Percentiles rank a stretch among this genome's conserved stretches.
phyloP scores from a whole-genome alignment of 352 stramenopile genomes.

The Globisporangium spinosum region DNA sequence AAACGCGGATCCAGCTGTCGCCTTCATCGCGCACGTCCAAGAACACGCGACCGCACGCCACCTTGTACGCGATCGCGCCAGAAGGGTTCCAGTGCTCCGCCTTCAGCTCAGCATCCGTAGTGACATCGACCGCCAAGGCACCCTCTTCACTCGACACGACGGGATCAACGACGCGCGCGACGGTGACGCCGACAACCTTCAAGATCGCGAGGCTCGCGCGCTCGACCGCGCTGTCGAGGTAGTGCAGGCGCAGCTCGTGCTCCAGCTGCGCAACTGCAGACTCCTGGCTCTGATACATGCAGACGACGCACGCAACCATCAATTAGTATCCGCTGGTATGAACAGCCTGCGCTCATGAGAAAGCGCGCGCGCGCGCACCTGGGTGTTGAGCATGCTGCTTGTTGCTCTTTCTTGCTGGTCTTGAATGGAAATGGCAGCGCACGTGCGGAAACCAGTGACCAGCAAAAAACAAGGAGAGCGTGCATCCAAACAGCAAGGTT shows the following conservation, averaged over 20 bases:
- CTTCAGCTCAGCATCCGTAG: conserved; percentile 22
- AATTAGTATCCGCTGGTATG: background rate
- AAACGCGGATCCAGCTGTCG: conserved; percentile 63
- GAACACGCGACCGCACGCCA: conserved; percentile 38
- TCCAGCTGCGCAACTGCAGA: conserved; percentile 17
- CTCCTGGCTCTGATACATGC: background rate
- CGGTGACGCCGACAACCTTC: conserved; percentile 40
- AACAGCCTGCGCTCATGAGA: background rate
- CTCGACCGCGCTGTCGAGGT: conserved; percentile 59
- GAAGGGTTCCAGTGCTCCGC: conserved; percentile 46
- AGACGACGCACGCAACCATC: background rate
- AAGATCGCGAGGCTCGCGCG: conserved; percentile 59
- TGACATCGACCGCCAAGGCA: conserved; percentile 16
- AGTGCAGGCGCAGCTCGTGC: conserved; percentile 48
- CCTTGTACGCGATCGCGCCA: conserved; percentile 30
- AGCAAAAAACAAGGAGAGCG: background rate
- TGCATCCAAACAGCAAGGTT: background rate
- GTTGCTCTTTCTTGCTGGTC: background rate
- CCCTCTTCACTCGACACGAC: background rate
- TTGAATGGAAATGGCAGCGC: background rate
- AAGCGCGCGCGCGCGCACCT: background rate
- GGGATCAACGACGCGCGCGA: conserved; percentile 8
- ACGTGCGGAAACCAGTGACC: background rate
- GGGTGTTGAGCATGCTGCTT: conserved; percentile 4
- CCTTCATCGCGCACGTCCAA: conserved; percentile 69